Conservation (phyloP, 1,284 basidiomycete genomes). For the Ceratorhiza oryzae-sativae region DNA sequence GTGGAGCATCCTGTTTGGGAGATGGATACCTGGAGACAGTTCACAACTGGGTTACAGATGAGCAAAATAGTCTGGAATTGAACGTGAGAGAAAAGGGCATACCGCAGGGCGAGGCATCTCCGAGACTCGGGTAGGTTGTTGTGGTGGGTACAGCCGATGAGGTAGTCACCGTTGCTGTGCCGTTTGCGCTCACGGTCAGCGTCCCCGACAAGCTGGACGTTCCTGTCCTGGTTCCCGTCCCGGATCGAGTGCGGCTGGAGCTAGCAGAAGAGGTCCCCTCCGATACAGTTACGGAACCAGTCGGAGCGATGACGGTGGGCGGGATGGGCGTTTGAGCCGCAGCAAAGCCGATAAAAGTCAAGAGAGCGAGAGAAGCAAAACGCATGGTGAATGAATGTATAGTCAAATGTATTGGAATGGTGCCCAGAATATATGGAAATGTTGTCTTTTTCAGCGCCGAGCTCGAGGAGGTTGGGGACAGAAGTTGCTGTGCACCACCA, state of each 20-base stretch:
- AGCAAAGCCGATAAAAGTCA: background rate
- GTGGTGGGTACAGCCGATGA: conserved; percentile 15
- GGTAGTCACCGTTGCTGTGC: background rate
- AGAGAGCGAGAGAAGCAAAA: conserved; percentile 2
- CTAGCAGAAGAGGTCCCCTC: background rate
- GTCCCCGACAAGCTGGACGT: background rate
- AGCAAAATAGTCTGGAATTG: background rate
- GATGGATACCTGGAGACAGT: conserved; percentile 14
- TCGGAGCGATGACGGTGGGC: background rate
- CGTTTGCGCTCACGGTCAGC: conserved; percentile 17
- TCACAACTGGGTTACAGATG: background rate
- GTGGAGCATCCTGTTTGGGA: conserved; percentile 16
- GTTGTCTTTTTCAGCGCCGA: background rate
- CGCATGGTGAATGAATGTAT: conserved; percentile 23
- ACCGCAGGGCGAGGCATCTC: conserved; percentile 22
- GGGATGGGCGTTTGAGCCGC: conserved; percentile 22
- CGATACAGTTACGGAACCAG: conserved; percentile 7
- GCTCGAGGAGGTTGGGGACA: background rate
- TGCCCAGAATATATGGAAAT: background rate
- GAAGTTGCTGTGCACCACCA: conserved; percentile 6
- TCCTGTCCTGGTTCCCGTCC: background rate
- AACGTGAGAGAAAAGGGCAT: background rate
- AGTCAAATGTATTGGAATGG: background rate
- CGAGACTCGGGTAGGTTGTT: conserved; percentile 10
- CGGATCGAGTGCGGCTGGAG: background rate